Evolutionary conservation across 805 yeast genomes (phyloP), one percentile per base, ranked within the genome.

Genomic region (Danielia reshetovae): DNA sequence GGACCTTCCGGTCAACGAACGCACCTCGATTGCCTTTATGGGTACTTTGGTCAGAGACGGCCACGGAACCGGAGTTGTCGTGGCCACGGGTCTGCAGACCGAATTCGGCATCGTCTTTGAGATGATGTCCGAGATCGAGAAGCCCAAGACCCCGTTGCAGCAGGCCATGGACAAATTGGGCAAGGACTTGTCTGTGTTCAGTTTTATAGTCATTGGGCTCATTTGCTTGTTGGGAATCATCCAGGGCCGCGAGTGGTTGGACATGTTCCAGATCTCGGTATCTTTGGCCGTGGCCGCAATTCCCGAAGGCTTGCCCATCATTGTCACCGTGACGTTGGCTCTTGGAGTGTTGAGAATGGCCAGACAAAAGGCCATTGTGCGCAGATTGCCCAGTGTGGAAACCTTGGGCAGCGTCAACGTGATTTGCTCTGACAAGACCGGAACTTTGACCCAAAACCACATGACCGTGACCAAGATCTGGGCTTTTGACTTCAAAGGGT

Each of bases 261-360:
- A 93, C 44, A 93, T 94, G 97, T 90, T 93, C 64, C 96, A 90
- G 59, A 88, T 93, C 39, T 86, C 96, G 1, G 99, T 93, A 7
- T 88, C 97, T 2, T 70, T 93, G 43, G 99, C 98, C 3, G 99
- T 93, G 13, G 99, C 99, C 32, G 98, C 98, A 3, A 93, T 93
- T 49, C 99, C 99, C 4, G 99, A 93, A 62, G 99, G 99, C 35
- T 74, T 93, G 47, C 98, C 99, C 0, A 93, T 93, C 51, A 93
- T 93, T 57, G 98, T 93, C 26, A 90, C 99, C 5, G 98, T 93
- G 7, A 93, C 98, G 0, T 69, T 93, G 43, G 99, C 98, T 0
- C 69, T 93, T 15, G 98, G 98, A 32, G 98, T 93, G 28, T 69
- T 93, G 47, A 74, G 97, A 64, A 93, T 93, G 98, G 97, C 98